Conservation (phyloP, 495 filamentous ascomycete genomes). For the Haplographium delicatum region DNA sequence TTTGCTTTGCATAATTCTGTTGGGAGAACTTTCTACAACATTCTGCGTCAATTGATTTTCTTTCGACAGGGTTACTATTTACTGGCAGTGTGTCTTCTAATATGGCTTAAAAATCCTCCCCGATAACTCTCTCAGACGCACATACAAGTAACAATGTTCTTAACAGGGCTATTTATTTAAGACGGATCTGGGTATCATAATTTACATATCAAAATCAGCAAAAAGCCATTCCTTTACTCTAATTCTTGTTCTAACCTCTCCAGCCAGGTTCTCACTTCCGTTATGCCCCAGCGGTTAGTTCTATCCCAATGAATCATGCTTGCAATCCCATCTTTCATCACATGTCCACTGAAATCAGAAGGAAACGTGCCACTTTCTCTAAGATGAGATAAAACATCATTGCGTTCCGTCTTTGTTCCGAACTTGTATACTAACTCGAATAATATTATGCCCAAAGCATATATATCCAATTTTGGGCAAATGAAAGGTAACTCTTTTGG, state of each 20-base stretch:
- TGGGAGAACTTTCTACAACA: too few species aligned
- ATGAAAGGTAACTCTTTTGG: slow-evolving; percentile 15
- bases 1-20: too few species aligned
- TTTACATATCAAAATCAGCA: too few species aligned
- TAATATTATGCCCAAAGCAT: slow-evolving; percentile 33
- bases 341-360: not conserved
- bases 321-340: not conserved
- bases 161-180: too few species aligned
- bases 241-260: not conserved
- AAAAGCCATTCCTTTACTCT: slow-evolving; percentile 1
- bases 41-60: too few species aligned
- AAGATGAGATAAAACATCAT: not conserved
- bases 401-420: slow-evolving; percentile 22
- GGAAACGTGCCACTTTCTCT: not conserved
- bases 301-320: not conserved
- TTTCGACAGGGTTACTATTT: too few species aligned
- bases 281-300: not conserved
- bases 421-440: slow-evolving; percentile 34
- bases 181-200: too few species aligned
- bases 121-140: too few species aligned
- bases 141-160: too few species aligned
- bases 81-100: too few species aligned
- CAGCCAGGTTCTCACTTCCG: not conserved
- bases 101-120: too few species aligned
- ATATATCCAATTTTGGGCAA: slow-evolving; percentile 35